Evolutionary conservation across 2,329 filamentous ascomycete genomes (phyloP), one percentile per base, ranked within the genome.

Genomic region (Trichoderma simmonsii): DNA sequence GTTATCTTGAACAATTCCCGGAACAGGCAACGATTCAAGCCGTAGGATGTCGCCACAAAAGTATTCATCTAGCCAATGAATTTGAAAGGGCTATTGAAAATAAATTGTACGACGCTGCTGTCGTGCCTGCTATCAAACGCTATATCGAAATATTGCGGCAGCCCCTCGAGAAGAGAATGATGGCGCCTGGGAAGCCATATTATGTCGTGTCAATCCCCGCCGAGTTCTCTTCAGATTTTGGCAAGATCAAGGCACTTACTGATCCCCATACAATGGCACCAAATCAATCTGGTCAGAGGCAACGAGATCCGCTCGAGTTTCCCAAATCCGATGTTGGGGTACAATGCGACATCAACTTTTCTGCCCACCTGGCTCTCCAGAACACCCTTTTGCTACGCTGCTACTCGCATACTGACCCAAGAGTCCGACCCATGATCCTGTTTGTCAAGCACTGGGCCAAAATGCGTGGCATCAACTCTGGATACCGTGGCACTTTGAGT

Each of bases 391-490:
- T 98, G 51, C 87, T 98, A 34, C 90, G 92, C 51, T 95, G 93
- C 80, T 98, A 98, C 81, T 91, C 92, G 2, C 87, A 89, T 70
- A 93, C 92, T 24, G 95, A 98, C 78, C 83, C 88, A 5, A 90
- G 95, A 12, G 93, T 97, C 6, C 88, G 89, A 26, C 89, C 90
- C 2, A 88, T 97, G 83, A 90, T 97, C 1, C 83, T 97, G 9
- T 97, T 97, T 78, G 85, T 98, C 78, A 98, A 98, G 81, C 88
- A 93, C 74, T 98, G 95, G 94, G 93, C 94, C 30, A 97, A 96
- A 80, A 86, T 87, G 32, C 90, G 95, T 61, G 92, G 90, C 74
- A 95, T 97, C 82, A 97, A 97, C 81, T 93, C 91, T 56, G 90
- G 93, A 2, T 97, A 97, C 78, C 91, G 91, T 48, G 94, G 95